Evolutionary conservation across 768 basidiomycete genomes (phyloP).

Genomic region (Suillus hirtellus): DNA sequence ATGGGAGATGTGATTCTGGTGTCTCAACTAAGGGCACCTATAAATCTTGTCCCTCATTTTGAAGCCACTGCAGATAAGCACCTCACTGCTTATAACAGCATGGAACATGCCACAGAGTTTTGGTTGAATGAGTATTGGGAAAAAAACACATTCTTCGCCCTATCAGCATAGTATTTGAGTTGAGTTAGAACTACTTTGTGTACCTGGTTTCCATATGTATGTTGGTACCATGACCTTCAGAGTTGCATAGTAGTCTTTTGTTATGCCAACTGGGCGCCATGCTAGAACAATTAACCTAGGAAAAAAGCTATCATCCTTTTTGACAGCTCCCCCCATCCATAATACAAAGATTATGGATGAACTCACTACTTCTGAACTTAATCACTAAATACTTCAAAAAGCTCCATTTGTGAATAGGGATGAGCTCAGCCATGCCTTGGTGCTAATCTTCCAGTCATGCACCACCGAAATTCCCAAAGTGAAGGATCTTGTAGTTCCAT

Average conservation of each 20-base stretch:
- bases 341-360: neutral
- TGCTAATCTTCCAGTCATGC: neutral
- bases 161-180: neutral
- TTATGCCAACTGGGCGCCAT: no score
- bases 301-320: neutral
- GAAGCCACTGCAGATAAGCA: conserved; percentile 23
- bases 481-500: neutral
- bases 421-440: neutral
- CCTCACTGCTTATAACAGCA: no score
- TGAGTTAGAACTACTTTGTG: neutral
- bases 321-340: neutral
- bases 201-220: neutral
- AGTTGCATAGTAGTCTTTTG: no score
- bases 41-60: conserved; percentile 31
- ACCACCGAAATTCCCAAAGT: neutral
- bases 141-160: conserved; percentile 29
- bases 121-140: conserved; percentile 35
- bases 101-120: conserved; percentile 23
- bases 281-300: neutral
- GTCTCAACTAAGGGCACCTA: conserved; percentile 21
- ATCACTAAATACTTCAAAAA: neutral
- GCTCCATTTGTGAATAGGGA: neutral
- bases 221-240: no score
- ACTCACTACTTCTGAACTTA: neutral
- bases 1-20: conserved; percentile 32